These are phyloP conservation scores for Zygotorulaspora florentina DNA, from an alignment of 805 yeast species.

Conservation along the genomic window DNA sequence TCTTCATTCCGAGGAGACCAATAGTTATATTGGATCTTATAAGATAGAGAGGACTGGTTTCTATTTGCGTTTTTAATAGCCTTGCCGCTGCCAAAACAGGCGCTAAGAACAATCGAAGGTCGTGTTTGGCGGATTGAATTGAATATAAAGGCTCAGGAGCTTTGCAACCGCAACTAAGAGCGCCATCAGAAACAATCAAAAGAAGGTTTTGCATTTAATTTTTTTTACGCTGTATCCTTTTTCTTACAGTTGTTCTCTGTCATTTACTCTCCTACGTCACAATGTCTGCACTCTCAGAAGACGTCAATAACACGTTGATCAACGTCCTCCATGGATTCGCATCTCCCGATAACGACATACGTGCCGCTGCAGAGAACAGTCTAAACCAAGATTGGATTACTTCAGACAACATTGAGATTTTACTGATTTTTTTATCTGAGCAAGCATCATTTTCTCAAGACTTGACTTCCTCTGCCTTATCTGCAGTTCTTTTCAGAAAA, in stretches of 20 bases:
- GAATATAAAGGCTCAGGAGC: no score
- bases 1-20: no score
- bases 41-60: no score
- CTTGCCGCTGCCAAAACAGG: no score
- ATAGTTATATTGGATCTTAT: no score
- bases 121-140: no score
- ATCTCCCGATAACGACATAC: constrained; percentile 69
- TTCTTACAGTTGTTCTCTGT: neutral
- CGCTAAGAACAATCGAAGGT: no score
- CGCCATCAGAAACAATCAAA: no score
- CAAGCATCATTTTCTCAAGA: constrained; percentile 64
- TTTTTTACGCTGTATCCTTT: no score
- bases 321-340: constrained; percentile 63
- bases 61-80: no score
- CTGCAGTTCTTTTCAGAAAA: constrained; percentile 87
- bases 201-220: no score
- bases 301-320: constrained; percentile 50
- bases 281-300: constrained; percentile 54
- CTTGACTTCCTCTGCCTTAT: constrained; percentile 59
- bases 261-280: neutral
- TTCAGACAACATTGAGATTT: constrained; percentile 58
- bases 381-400: constrained; percentile 75
- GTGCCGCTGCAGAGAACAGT: constrained; percentile 73
- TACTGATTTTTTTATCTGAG: constrained; percentile 75
- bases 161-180: no score